Base-by-base conservation (phyloP, 768 basidiomycete species). In the Ephemerocybe angulata region DNA sequence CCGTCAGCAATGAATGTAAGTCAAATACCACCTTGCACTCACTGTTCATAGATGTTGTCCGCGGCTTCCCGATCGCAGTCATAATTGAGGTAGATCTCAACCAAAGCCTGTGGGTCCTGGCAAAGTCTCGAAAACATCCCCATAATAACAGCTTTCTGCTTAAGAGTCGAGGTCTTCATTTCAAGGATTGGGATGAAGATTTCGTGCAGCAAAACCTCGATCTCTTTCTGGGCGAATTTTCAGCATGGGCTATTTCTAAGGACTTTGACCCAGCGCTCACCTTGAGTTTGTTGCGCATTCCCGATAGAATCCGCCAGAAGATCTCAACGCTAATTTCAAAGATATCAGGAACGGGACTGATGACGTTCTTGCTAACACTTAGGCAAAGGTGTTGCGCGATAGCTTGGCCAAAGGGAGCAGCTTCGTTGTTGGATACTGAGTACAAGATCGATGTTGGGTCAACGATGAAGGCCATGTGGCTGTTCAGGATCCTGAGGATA, bases 321-420 rank as follows among this genome's bases (percentile, higher is more conserved):
- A 98, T 97, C 73, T 98, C 97, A 47, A 98, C 95, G 64, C 93
- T 93, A 50, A 94, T 85, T 67, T 99, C 97, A 69, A 99, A 99
- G 13, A 99, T 95, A 69, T 96, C 95, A 2, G 89, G 88, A 6
- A 98, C 93, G 2, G 94, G 85, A 68, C 91, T 93, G 57, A 98
- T 90, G 44, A 95, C 95, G 66, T 98, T 99, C 52, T 97, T 82
- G 62, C 93, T 97, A 62, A 99, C 71, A 59, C 87, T 88, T 54
- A 97, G 72, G 67, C 95, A 98, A 41, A 99, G 82, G 72, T 98
- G 98, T 67, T 98, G 96, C 65, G 93, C 98, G 59, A 94, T 83
- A 15, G 93, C 95, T 67, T 98, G 93, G 50, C 92, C 79, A 69
- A 99, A 97, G 2, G 84, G 84, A 3, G 88, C 95, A 12, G 88